A percentile compares a stretch with the other conserved stretches of the same genome.
These are phyloP conservation scores for Pichia scutulata DNA, from an alignment of 805 yeast species.

Conservation along the genomic window DNA sequence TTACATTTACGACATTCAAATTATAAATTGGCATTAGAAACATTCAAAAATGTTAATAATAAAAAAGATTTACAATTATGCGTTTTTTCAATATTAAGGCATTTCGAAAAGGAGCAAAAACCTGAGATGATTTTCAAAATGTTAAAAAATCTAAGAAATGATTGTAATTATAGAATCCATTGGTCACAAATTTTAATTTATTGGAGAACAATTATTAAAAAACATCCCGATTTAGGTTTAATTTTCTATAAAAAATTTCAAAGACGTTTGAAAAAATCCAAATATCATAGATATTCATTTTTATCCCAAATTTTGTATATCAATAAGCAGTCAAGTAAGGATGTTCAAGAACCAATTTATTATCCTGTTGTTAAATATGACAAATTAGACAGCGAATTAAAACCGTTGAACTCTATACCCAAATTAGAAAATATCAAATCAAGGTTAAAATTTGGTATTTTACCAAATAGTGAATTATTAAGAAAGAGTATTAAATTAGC, in stretches of 20 bases:
- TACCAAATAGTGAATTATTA: conserved; percentile 17
- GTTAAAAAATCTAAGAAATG: conserved; percentile 23
- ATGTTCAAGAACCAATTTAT: conserved; percentile 1
- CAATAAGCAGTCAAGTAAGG: conserved; percentile 1
- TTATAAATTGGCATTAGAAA: conserved; percentile 7
- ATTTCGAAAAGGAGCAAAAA: conserved; percentile 13
- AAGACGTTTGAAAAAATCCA: conserved; percentile 5
- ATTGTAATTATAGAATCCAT: conserved; percentile 14
- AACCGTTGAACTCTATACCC: conserved; percentile 11
- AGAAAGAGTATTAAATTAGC: conserved; percentile 12
- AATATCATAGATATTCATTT: conserved; percentile 6
- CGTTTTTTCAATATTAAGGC: conserved; percentile 13
- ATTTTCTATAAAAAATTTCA: conserved; percentile 15
- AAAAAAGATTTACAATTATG: conserved; percentile 6
- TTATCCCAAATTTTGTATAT: conserved; percentile 5
- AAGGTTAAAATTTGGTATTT: conserved; percentile 20
- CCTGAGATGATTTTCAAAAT: conserved; percentile 18
- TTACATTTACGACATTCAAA: conserved; percentile 16
- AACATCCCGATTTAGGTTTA: conserved; percentile 17
- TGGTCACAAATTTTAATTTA: conserved; percentile 14
- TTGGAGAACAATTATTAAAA: conserved; percentile 17
- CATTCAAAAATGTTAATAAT: conserved; percentile 3
- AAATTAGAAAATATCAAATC: conserved; percentile 17
- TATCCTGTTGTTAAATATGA: conserved; percentile 9
- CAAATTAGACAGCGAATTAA: conserved; percentile 3